Conservation (phyloP, 2,329 filamentous ascomycete genomes). For the Fusarium sp. region DNA sequence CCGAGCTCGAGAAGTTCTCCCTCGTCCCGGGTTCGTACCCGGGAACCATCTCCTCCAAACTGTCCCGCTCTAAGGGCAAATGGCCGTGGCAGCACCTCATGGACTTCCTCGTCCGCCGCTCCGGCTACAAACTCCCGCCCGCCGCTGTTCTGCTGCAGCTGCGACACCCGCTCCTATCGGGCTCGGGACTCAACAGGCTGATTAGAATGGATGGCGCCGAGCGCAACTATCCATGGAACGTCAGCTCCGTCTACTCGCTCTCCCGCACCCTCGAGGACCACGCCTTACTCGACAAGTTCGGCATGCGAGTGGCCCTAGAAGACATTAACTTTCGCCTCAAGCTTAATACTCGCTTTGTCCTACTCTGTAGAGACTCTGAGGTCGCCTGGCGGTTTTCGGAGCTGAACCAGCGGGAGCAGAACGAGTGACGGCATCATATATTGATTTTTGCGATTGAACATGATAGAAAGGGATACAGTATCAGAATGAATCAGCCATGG, state of each 20-base stretch:
- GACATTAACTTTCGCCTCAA: conserved; percentile 36
- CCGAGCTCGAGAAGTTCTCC: conserved; percentile 46
- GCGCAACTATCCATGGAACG: conserved; percentile 27
- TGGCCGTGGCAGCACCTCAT: conserved; percentile 45
- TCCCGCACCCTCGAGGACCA: not conserved
- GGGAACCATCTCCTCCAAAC: conserved; percentile 14
- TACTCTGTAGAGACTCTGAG: conserved; percentile 47
- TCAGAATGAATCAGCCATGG: conserved; percentile 8
- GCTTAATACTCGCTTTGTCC: conserved; percentile 46
- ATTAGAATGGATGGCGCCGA: conserved; percentile 23
- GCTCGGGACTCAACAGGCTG: conserved; percentile 28
- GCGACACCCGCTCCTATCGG: conserved; percentile 46
- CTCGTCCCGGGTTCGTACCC: conserved; percentile 44
- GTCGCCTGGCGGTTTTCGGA: conserved; percentile 56
- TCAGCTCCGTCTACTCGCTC: conserved; percentile 26
- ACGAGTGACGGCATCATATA: conserved; percentile 48
- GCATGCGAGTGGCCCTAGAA: conserved; percentile 10
- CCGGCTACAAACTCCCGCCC: conserved; percentile 42
- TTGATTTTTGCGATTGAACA: conserved; percentile 47
- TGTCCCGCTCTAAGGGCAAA: conserved; percentile 35
- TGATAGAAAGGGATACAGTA: conserved; percentile 1
- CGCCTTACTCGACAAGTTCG: not conserved
- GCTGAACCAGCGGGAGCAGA: conserved; percentile 53
- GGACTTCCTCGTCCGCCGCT: conserved; percentile 31
- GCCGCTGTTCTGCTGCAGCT: conserved; percentile 48